Conservation (phyloP, 2,329 filamentous ascomycete species). For the Neonectria coccinea region DNA sequence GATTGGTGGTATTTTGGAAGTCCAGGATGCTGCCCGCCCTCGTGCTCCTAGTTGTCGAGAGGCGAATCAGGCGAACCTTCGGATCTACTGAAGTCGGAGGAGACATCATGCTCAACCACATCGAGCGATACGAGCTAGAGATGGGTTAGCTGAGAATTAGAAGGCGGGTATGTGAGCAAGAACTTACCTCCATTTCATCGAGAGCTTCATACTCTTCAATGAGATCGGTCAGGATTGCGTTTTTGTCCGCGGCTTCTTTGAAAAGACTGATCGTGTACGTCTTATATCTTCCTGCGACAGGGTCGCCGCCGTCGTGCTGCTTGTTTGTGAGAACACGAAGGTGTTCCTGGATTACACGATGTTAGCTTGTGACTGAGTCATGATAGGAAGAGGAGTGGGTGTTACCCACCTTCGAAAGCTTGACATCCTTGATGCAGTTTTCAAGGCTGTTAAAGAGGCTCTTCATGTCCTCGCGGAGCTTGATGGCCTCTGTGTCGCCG, state of each 20-base stretch:
- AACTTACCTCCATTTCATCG: background rate
- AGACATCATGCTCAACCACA: background rate
- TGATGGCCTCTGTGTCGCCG: background rate
- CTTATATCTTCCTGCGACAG: background rate
- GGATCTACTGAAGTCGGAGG: background rate
- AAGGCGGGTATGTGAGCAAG: no score
- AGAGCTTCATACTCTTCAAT: slow-evolving; percentile 2
- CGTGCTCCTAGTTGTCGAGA: background rate
- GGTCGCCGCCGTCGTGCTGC: background rate
- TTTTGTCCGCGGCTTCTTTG: background rate
- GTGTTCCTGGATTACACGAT: background rate
- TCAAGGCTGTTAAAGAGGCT: background rate
- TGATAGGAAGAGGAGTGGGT: background rate
- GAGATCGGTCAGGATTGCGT: background rate
- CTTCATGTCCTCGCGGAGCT: background rate
- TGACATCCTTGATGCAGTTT: background rate
- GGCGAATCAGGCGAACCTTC: background rate
- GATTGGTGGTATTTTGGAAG: background rate
- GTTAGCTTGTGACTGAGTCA: background rate
- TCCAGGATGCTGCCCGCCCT: background rate
- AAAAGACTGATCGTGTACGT: background rate
- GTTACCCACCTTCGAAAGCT: background rate
- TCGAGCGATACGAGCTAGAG: background rate
- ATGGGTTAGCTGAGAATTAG: background rate
- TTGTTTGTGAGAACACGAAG: background rate